Conservation (phyloP, 805 yeast genomes). For the Zygosaccharomyces pseudorouxii region DNA sequence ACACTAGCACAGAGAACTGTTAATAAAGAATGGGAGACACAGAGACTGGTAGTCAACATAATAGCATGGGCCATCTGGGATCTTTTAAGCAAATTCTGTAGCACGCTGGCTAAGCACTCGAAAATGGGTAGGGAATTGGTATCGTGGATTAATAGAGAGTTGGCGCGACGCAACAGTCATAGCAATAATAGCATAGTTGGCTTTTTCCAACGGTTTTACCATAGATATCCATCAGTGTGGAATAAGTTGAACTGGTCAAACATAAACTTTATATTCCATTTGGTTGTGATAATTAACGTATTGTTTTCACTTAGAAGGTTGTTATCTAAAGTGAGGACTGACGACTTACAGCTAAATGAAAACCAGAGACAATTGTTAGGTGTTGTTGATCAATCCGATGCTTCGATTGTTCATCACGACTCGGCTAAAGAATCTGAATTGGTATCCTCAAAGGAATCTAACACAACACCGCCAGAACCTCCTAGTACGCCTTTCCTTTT, state of each 20-base stretch:
- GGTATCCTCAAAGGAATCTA: not conserved
- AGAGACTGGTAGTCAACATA: constrained; percentile 34
- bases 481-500: constrained; percentile 28
- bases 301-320: constrained; percentile 31
- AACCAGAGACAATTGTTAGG: constrained; percentile 37
- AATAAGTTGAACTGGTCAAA: constrained; percentile 18
- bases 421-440: not conserved
- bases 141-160: constrained; percentile 1
- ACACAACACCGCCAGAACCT: constrained; percentile 5
- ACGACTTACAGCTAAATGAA: constrained; percentile 32
- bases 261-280: constrained; percentile 26
- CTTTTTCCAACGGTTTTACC: not conserved
- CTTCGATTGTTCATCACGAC: not conserved
- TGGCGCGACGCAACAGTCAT: not conserved
- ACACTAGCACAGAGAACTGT: constrained; percentile 35
- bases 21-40: constrained; percentile 40
- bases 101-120: constrained; percentile 13
- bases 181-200: not conserved
- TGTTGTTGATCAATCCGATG: constrained; percentile 11
- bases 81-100: constrained; percentile 22
- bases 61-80: constrained; percentile 32
- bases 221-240: constrained; percentile 9
- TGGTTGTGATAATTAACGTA: constrained; percentile 32
- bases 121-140: constrained; percentile 4
- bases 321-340: constrained; percentile 29